Conservation (phyloP, 2,329 filamentous ascomycete species). For the Xylariomycetidae sp. region DNA sequence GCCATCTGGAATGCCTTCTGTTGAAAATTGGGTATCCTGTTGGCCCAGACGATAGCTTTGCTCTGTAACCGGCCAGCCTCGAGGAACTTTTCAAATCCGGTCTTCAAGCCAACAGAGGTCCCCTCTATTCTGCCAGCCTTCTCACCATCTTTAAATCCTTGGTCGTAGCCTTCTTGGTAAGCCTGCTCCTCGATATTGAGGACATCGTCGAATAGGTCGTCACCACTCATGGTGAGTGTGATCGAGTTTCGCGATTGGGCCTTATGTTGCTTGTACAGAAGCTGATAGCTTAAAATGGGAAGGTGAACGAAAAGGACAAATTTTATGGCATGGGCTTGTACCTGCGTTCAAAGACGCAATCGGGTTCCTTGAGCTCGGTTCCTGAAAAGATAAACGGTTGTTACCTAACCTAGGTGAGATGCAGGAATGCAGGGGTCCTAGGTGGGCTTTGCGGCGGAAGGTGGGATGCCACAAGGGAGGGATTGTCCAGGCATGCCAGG, state of each 20-base stretch:
- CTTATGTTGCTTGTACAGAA: not conserved
- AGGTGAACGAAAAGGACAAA: not conserved
- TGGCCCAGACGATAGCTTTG: constrained; percentile 76
- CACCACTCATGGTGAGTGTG: constrained; percentile 19
- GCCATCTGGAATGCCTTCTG: constrained; percentile 1
- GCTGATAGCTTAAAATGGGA: constrained; percentile 3
- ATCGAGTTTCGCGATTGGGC: too few species aligned
- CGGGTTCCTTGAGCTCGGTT: too few species aligned
- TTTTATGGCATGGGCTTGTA: too few species aligned
- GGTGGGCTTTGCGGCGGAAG: not conserved
- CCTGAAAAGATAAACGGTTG: too few species aligned
- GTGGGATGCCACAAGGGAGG: too few species aligned
- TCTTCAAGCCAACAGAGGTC: constrained; percentile 82
- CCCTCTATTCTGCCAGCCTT: constrained; percentile 80
- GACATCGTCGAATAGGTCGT: constrained; percentile 51
- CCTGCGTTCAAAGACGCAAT: too few species aligned
- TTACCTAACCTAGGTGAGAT: too few species aligned
- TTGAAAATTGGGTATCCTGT: constrained; percentile 46
- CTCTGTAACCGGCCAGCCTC: constrained; percentile 75
- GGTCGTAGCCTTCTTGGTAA: constrained; percentile 74
- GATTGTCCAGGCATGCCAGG: too few species aligned
- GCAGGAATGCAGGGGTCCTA: not conserved
- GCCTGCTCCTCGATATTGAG: constrained; percentile 61
- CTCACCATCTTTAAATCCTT: constrained; percentile 70
- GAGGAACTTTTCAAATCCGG: constrained; percentile 87